Evolutionary conservation across 1,284 basidiomycete species (phyloP).

Genomic region (Flammula alnicola): DNA sequence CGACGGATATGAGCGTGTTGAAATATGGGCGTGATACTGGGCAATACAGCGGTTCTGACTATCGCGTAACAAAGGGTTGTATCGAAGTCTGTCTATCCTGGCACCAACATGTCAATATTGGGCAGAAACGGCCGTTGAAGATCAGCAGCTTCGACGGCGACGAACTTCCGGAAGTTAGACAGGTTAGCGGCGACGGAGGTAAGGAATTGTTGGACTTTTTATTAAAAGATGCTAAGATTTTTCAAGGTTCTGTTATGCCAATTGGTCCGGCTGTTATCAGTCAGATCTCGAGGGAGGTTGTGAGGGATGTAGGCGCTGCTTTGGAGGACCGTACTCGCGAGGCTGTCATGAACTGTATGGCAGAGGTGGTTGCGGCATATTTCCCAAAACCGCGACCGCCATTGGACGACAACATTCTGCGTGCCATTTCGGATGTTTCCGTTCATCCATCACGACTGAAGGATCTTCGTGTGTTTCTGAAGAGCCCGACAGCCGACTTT

Average conservation of each 20-base stretch:
- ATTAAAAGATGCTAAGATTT: not conserved
- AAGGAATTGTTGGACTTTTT: not conserved
- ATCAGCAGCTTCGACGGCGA: not conserved
- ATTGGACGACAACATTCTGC: not conserved
- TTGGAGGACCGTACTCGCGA: not conserved
- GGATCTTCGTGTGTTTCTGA: constrained; percentile 4
- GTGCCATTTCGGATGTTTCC: not conserved
- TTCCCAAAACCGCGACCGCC: not conserved
- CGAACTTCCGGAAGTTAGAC: too few species aligned
- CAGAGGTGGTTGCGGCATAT: not conserved
- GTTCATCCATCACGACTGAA: constrained; percentile 7
- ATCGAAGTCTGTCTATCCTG: constrained; percentile 7
- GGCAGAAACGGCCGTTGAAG: constrained; percentile 1
- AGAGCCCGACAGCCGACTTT: not conserved
- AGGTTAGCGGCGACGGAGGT: too few species aligned
- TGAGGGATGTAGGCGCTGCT: not conserved
- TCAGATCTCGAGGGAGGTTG: not conserved
- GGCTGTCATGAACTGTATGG: constrained; percentile 3
- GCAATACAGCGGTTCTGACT: not conserved
- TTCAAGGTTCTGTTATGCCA: not conserved
- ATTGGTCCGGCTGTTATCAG: not conserved
- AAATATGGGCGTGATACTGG: not conserved
- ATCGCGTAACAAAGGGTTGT: not conserved
- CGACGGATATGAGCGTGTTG: not conserved
- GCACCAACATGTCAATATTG: constrained; percentile 13